Evolutionary conservation across 352 stramenopile species (phyloP).

Genomic region (Thalassiosira pacifica): DNA sequence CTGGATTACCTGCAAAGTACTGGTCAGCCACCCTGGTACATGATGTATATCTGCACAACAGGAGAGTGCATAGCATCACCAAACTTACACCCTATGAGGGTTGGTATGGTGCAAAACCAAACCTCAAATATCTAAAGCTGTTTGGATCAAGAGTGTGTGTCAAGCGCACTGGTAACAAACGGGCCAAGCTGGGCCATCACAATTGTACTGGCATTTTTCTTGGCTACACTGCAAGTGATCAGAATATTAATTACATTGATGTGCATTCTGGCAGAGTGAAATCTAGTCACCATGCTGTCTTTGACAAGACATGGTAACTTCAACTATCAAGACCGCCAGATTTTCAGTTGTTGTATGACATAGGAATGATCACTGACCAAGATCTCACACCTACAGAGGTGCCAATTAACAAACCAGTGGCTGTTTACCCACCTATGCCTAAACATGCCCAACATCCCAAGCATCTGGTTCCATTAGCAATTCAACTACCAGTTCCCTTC

Average conservation of each 20-base stretch:
- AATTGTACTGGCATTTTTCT: constrained; percentile 42
- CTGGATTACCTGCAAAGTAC: constrained; percentile 30
- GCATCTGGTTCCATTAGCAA: too few species aligned
- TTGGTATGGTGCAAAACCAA: constrained; percentile 28
- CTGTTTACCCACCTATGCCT: neutral
- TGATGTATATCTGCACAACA: constrained; percentile 33
- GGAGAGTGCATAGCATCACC: constrained; percentile 1
- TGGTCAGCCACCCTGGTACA: constrained; percentile 41
- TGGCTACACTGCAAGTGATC: constrained; percentile 34
- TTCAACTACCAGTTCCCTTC: too few species aligned
- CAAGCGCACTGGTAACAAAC: constrained; percentile 21
- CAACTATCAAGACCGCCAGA: constrained; percentile 17
- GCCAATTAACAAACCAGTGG: neutral
- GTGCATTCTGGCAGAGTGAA: constrained; percentile 21
- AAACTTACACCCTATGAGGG: constrained; percentile 25
- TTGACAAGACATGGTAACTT: constrained; percentile 53
- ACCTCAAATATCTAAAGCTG: constrained; percentile 21
- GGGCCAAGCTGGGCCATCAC: constrained; percentile 34
- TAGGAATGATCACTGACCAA: constrained; percentile 19
- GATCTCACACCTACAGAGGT: neutral
- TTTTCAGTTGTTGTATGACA: constrained; percentile 29
- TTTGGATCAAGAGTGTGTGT: constrained; percentile 46
- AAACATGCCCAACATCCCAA: neutral
- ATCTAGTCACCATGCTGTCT: constrained; percentile 31
- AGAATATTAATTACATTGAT: constrained; percentile 46